A percentile compares a stretch with the other conserved stretches of the same genome.
phyloP scores from a whole-genome alignment of 2,329 filamentous ascomycete genomes.

The Neopestalotiopsis clavispora region DNA sequence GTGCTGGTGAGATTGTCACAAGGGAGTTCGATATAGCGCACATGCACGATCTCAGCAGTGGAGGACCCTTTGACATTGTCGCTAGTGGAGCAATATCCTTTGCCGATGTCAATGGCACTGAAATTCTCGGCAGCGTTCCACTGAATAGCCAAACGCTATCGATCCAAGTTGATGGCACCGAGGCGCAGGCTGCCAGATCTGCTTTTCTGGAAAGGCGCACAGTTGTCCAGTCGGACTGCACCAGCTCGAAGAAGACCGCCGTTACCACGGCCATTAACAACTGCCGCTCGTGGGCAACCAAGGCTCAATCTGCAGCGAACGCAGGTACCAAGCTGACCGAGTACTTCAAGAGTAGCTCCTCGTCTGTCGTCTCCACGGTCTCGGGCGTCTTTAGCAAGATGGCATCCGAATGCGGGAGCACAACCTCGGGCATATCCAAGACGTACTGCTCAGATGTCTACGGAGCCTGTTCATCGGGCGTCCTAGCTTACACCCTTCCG shows the following conservation, averaged over 20 bases:
- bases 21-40: slow-evolving; percentile 19
- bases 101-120: background rate
- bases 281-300: background rate
- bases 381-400: slow-evolving; percentile 56
- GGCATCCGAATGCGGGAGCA: slow-evolving; percentile 59
- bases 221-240: slow-evolving; percentile 16
- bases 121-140: slow-evolving; percentile 5
- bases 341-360: slow-evolving; percentile 66
- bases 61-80: slow-evolving; percentile 21
- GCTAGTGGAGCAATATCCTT: slow-evolving; percentile 5
- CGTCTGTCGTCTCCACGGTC: slow-evolving; percentile 52
- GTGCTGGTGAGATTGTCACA: slow-evolving; percentile 16
- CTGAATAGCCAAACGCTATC: slow-evolving; percentile 7
- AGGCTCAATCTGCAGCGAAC: background rate
- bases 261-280: background rate
- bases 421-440: slow-evolving; percentile 49
- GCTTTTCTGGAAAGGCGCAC: slow-evolving; percentile 8
- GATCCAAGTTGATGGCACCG: slow-evolving; percentile 6
- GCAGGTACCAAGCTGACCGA: slow-evolving; percentile 51
- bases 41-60: slow-evolving; percentile 20
- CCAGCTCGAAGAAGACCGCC: slow-evolving; percentile 4
- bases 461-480: slow-evolving; percentile 51
- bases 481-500: slow-evolving; percentile 67
- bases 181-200: background rate
- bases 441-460: slow-evolving; percentile 66